Percentiles rank a stretch among this genome's conserved stretches.
phyloP scores from a whole-genome alignment of 768 basidiomycete genomes.

The Lactarius psammicola region DNA sequence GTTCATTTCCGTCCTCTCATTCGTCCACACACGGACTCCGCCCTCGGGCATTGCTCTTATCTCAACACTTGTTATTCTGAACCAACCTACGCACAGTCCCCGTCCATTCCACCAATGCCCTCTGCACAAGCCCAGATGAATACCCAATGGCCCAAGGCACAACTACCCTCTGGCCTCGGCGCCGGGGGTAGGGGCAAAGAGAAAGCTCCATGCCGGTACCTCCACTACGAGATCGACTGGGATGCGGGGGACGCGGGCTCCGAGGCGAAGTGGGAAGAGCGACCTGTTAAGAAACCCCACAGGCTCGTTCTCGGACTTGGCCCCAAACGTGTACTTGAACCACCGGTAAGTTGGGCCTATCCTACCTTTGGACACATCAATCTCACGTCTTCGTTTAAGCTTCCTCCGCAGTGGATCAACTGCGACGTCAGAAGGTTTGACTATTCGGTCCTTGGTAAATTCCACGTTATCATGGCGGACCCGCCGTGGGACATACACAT shows the following conservation, averaged over 20 bases:
- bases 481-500: slow-evolving; percentile 99
- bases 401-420: slow-evolving; percentile 96
- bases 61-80: slow-evolving; percentile 98
- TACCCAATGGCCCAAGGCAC: slow-evolving; percentile 29
- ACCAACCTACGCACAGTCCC: slow-evolving; percentile 83
- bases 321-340: slow-evolving; percentile 51
- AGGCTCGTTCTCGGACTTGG: slow-evolving; percentile 68
- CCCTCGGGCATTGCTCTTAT: slow-evolving; percentile 94
- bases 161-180: slow-evolving; percentile 77
- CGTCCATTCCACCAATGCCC: slow-evolving; percentile 77
- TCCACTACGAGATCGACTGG: slow-evolving; percentile 90
- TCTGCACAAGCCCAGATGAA: slow-evolving; percentile 35
- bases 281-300: slow-evolving; percentile 45
- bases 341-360: slow-evolving; percentile 42
- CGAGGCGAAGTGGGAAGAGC: slow-evolving; percentile 39
- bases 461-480: slow-evolving; percentile 98
- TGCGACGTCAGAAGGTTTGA: slow-evolving; percentile 92
- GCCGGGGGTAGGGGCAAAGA: slow-evolving; percentile 91
- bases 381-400: slow-evolving; percentile 37
- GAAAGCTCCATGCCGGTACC: slow-evolving; percentile 83
- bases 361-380: neutral
- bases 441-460: slow-evolving; percentile 92
- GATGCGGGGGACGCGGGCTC: slow-evolving; percentile 51
- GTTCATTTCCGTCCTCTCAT: slow-evolving; percentile 92
- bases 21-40: slow-evolving; percentile 83